A percentile compares a stretch with the other conserved stretches of the same genome.
phyloP scores from a whole-genome alignment of 441 rosid species.

The Theobroma grandiflorum region DNA sequence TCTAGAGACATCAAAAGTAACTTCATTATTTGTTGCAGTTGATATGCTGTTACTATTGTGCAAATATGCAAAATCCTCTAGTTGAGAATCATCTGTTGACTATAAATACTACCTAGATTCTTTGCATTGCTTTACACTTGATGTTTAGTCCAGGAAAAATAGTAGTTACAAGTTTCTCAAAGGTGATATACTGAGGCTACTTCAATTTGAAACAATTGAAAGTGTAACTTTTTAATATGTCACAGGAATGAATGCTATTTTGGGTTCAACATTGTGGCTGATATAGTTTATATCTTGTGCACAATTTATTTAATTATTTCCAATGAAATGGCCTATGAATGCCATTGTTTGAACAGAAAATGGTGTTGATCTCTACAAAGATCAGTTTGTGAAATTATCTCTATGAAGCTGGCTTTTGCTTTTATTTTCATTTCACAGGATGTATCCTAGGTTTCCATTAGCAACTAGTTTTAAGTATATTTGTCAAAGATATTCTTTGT shows the following conservation, averaged over 20 bases:
- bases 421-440: neutral
- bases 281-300: neutral
- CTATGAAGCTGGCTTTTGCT: neutral
- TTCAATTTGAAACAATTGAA: neutral
- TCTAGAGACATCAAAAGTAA: neutral
- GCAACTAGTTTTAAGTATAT: neutral
- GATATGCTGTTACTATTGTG: neutral
- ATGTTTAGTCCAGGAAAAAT: neutral
- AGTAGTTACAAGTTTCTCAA: neutral
- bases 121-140: neutral
- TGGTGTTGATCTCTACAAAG: neutral
- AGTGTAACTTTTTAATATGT: neutral
- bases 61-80: neutral
- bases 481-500: neutral
- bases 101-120: neutral
- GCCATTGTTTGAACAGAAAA: neutral
- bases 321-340: neutral
- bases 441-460: neutral
- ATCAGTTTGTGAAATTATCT: neutral
- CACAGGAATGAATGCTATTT: neutral
- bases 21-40: conserved; percentile 2
- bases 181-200: neutral
- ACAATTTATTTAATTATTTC: neutral
- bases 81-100: neutral
- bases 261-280: neutral